Conservation (phyloP, 2,329 filamentous ascomycete species). For the Alternaria infectoria region DNA sequence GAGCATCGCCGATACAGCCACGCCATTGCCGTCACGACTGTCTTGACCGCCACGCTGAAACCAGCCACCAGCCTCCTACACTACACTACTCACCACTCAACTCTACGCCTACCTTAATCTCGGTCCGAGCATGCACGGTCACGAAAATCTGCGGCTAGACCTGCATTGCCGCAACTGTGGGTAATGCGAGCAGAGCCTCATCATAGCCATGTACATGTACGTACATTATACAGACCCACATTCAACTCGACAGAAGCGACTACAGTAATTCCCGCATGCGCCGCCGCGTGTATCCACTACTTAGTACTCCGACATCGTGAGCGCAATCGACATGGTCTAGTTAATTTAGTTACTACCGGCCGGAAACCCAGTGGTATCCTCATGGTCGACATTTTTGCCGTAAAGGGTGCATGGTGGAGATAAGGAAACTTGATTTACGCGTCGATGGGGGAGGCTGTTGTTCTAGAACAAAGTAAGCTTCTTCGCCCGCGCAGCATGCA, state of each 20-base stretch:
- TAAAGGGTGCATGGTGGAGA: constrained; percentile 7
- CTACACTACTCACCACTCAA: background rate
- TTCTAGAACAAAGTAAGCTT: constrained; percentile 9
- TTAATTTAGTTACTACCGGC: background rate
- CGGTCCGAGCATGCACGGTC: constrained; percentile 7
- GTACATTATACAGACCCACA: constrained; percentile 1
- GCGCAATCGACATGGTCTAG: background rate
- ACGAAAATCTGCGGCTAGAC: constrained; percentile 17
- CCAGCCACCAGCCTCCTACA: background rate
- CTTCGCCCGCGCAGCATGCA: background rate
- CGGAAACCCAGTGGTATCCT: background rate
- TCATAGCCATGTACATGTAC: background rate
- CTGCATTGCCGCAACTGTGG: constrained; percentile 17
- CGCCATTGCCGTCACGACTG: background rate
- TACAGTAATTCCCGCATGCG: constrained; percentile 12
- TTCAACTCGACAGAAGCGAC: too few relatives aligned
- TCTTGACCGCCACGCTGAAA: background rate
- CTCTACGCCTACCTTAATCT: background rate
- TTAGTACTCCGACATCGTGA: background rate
- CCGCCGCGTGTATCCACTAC: background rate
- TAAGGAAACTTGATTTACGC: constrained; percentile 18
- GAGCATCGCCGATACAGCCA: background rate
- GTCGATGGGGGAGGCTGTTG: too few relatives aligned
- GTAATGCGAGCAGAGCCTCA: constrained; percentile 8
- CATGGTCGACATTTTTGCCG: constrained; percentile 1